These are phyloP conservation scores for Coniosporium apollinis DNA, from an alignment of 495 filamentous ascomycete species.

Conservation along the genomic window DNA sequence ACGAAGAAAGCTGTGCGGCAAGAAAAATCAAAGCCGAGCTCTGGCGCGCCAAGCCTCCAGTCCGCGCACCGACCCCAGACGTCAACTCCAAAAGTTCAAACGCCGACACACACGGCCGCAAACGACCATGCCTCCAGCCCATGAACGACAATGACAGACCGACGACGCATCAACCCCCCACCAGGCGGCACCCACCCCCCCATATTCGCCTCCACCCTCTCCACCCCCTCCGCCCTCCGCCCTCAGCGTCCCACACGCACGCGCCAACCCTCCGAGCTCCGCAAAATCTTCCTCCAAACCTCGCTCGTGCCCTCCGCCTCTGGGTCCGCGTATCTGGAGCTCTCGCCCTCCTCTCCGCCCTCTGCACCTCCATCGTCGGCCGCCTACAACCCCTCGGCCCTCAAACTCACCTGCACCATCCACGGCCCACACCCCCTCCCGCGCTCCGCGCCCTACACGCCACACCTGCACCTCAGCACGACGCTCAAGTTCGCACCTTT, in stretches of 20 bases:
- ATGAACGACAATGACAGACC: conserved; percentile 78
- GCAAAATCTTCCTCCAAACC: conserved; percentile 46
- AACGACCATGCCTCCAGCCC: too few relatives aligned
- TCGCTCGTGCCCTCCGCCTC: conserved; percentile 84
- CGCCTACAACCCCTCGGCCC: conserved; percentile 34
- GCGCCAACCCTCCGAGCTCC: conserved; percentile 11
- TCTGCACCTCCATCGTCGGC: conserved; percentile 19
- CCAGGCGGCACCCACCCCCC: conserved; percentile 60
- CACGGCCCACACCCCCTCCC: conserved; percentile 87
- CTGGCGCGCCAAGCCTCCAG: too few relatives aligned
- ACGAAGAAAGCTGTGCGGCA: too few relatives aligned
- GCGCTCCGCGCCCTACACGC: conserved; percentile 72
- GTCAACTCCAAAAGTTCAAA: too few relatives aligned
- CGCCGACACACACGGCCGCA: too few relatives aligned
- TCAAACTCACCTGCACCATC: conserved; percentile 83
- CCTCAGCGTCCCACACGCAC: conserved; percentile 35
- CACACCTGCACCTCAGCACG: conserved; percentile 76
- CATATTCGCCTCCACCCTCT: conserved; percentile 36
- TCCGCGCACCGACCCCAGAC: too few relatives aligned
- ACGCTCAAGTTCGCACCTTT: conserved; percentile 95
- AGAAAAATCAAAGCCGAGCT: too few relatives aligned
- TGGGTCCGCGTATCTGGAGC: conserved; percentile 86
- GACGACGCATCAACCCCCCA: conserved; percentile 83
- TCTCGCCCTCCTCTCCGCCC: conserved; percentile 41
- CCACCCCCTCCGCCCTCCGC: conserved; percentile 19